Evolutionary conservation across 345 rosid species (phyloP).

Genomic region (Eucalyptus guilfoylei): DNA sequence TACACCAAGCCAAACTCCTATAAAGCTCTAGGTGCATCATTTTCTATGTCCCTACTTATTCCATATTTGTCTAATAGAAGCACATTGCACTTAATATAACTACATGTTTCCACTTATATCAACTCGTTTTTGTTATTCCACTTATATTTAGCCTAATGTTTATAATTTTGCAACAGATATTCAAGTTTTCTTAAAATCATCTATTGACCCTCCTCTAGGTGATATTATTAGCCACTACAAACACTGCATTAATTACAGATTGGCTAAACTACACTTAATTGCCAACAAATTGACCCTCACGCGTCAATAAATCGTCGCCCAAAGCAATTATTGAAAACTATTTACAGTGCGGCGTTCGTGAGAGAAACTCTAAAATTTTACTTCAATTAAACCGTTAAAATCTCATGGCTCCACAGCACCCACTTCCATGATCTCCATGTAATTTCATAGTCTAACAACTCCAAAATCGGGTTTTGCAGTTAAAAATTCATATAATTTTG

Average conservation of each 20-base stretch:
- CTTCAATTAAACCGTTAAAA: rapidly evolving
- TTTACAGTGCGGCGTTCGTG: rapidly evolving
- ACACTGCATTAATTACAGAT: rapidly evolving
- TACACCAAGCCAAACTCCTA: rapidly evolving
- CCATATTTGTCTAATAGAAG: rapidly evolving
- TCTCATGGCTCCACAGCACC: rapidly evolving
- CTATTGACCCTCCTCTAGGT: rapidly evolving
- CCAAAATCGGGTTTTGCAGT: rapidly evolving
- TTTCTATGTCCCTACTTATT: too few species aligned
- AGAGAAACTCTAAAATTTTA: rapidly evolving
- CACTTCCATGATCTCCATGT: rapidly evolving
- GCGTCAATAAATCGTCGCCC: rapidly evolving
- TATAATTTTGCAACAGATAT: too few species aligned
- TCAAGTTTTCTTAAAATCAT: too few species aligned
- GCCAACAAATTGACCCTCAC: rapidly evolving
- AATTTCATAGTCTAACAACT: too few species aligned
- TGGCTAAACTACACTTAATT: rapidly evolving
- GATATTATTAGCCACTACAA: not conserved
- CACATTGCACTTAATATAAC: too few species aligned
- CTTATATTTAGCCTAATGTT: too few species aligned
- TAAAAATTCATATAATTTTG: rapidly evolving
- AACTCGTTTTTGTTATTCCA: too few species aligned
- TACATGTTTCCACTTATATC: too few species aligned
- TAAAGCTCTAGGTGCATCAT: rapidly evolving
- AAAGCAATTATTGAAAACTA: rapidly evolving